Conservation (phyloP, 169 alveolate species). For the Babesia gibsoni region DNA sequence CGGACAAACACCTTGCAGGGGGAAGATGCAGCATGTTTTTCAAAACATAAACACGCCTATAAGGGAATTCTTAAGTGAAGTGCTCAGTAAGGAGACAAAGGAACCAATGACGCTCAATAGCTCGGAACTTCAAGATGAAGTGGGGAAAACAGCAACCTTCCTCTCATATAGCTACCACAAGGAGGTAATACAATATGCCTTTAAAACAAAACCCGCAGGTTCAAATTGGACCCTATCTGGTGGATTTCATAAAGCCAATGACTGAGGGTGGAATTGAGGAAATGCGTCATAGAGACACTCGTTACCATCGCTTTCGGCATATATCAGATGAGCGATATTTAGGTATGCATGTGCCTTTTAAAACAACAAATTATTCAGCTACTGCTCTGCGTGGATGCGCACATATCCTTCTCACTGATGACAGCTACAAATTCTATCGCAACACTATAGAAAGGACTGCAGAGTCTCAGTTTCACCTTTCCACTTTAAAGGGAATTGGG, state of each 20-base stretch:
- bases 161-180: constrained; percentile 18
- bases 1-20: not conserved
- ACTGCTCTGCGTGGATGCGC: not conserved
- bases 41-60: not conserved
- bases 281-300: not conserved
- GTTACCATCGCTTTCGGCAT: not conserved
- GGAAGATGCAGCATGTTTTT: not conserved
- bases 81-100: not conserved
- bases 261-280: constrained; percentile 3
- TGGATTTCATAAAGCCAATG: constrained; percentile 24
- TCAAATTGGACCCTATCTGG: constrained; percentile 29
- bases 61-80: not conserved
- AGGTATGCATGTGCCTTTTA: not conserved
- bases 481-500: constrained; percentile 1
- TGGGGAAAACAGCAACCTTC: constrained; percentile 28
- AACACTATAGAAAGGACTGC: constrained; percentile 7
- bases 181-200: not conserved
- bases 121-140: constrained; percentile 20
- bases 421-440: not conserved
- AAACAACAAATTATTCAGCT: not conserved
- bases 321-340: constrained; percentile 1
- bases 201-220: constrained; percentile 11
- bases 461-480: not conserved
- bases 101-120: not conserved
- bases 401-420: not conserved